Evolutionary conservation across 2,329 filamentous ascomycete genomes (phyloP), one percentile per base, ranked within the genome.

Genomic region (Lecanicillium sp.): DNA sequence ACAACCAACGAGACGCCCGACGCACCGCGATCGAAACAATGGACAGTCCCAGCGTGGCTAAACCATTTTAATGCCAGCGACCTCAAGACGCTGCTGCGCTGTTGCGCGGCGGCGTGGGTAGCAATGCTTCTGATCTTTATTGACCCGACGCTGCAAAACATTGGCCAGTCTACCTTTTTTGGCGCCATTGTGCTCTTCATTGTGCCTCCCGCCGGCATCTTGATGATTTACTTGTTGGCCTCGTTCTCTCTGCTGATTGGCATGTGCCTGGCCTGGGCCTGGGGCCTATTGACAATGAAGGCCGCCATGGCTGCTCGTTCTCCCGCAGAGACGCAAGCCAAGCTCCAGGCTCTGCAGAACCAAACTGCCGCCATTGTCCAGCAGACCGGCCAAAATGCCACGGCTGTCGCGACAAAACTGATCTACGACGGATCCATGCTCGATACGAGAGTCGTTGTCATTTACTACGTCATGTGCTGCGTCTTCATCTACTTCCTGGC

Each of bases 261-360:
- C 14, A 67, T 71, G 49, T 63, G 57, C 22, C 47, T 69, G 0
- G 68, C 61, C 4, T 72, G 69, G 68, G 66, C 57, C 5, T 73
- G 69, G 69, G 69, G 69, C 4, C 53, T 69, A 3, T 52, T 71
- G 33, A 54, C 60, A 0, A 71, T 69, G 66, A 68, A 69, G 42
- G 68, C 66, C 3, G 69, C 68, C 3, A 43, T 61, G 8, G 64
- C 67, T 1, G 59, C 61, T 3, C 54, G 69, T 12, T 57, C 68
- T 3, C 55, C 53, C 4, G 49, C 56, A 0, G 60, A 64, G 7
- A 65, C 61, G 0, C 55, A 61, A 34, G 55, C 56, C 1, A 47
- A 43, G 33, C 40, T 64, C 4, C 49, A 49, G 7, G 49, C 54
- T 1, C 48, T 72, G 17, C 56, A 60, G 34, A 47, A 56, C 15